A percentile compares a stretch with the other conserved stretches of the same genome.
Conservation (phyloP, 139 green algal genomes). For the Chlorella sp. region DNA sequence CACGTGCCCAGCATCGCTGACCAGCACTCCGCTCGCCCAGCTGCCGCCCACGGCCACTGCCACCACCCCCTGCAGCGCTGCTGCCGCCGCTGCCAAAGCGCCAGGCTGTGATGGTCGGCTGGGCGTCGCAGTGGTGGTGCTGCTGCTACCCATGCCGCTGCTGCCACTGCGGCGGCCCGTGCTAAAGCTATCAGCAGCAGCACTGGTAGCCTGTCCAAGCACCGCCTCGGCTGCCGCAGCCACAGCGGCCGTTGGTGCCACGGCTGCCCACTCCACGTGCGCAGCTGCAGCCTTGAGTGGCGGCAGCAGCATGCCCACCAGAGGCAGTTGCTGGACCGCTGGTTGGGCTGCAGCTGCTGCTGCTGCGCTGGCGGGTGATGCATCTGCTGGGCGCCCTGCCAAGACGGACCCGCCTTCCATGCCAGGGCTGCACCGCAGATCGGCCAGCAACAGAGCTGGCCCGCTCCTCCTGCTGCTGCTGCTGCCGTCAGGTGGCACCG, state of each 20-base stretch:
- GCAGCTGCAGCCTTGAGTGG: slow-evolving; percentile 50
- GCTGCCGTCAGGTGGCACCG: not conserved
- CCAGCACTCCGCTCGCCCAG: slow-evolving; percentile 76
- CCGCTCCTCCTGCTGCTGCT: not conserved
- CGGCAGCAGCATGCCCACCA: slow-evolving; percentile 56
- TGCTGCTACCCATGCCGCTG: not conserved
- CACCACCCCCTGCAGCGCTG: slow-evolving; percentile 25
- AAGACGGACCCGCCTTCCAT: slow-evolving; percentile 71
- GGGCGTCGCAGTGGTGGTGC: not conserved
- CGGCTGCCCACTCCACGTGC: slow-evolving; percentile 46
- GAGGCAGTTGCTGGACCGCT: not conserved
- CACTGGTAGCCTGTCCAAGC: not conserved
- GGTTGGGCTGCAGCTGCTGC: not conserved
- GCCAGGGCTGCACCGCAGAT: slow-evolving; percentile 64
- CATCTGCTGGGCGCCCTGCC: too few relatives aligned
- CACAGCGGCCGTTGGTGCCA: slow-evolving; percentile 22
- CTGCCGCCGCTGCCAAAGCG: too few relatives aligned
- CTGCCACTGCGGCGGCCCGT: not conserved
- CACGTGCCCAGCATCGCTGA: slow-evolving; percentile 61
- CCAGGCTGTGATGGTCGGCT: too few relatives aligned
- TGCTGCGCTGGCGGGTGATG: not conserved
- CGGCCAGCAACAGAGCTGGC: slow-evolving; percentile 49
- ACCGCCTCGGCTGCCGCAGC: not conserved
- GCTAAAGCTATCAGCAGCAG: too few relatives aligned
- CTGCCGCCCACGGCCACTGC: not conserved